These are phyloP conservation scores for Penicillium parvum DNA, from an alignment of 495 filamentous ascomycete genomes.

Conservation along the genomic window DNA sequence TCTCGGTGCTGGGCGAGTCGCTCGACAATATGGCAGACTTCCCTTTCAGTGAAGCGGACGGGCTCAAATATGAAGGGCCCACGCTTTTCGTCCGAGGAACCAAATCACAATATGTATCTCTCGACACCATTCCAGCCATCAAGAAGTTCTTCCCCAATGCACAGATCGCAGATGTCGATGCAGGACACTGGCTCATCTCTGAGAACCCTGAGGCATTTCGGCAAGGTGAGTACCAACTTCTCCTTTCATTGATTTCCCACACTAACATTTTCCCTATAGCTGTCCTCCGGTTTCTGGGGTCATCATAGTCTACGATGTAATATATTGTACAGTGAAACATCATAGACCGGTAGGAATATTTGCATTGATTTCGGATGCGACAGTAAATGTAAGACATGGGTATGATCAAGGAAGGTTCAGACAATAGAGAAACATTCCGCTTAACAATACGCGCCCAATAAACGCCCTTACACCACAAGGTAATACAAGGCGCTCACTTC, in stretches of 20 bases:
- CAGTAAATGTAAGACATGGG: background rate
- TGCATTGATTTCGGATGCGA: background rate
- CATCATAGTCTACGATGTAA: slow-evolving; percentile 5
- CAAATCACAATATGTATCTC: slow-evolving; percentile 76
- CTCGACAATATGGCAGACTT: slow-evolving; percentile 74
- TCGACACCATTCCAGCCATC: slow-evolving; percentile 81
- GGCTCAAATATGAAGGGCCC: slow-evolving; percentile 62
- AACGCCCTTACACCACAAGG: too few relatives aligned
- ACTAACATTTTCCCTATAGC: slow-evolving; percentile 24
- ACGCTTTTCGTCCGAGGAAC: slow-evolving; percentile 83
- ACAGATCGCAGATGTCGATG: slow-evolving; percentile 72
- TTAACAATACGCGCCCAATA: too few relatives aligned
- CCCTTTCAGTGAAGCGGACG: slow-evolving; percentile 60
- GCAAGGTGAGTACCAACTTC: slow-evolving; percentile 53
- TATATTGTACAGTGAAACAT: slow-evolving; percentile 1
- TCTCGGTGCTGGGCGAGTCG: slow-evolving; percentile 51
- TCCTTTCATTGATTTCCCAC: background rate
- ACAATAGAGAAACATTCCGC: too few relatives aligned
- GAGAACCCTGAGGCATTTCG: slow-evolving; percentile 88
- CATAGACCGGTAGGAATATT: slow-evolving; percentile 6
- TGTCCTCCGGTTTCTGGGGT: slow-evolving; percentile 38
- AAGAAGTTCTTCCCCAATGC: slow-evolving; percentile 88
- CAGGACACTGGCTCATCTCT: slow-evolving; percentile 91
- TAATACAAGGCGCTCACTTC: too few relatives aligned
- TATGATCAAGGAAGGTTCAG: background rate